Evolutionary conservation across 2,329 filamentous ascomycete genomes (phyloP), one percentile per base, ranked within the genome.

Genomic region (Trichophyton verrucosum): DNA sequence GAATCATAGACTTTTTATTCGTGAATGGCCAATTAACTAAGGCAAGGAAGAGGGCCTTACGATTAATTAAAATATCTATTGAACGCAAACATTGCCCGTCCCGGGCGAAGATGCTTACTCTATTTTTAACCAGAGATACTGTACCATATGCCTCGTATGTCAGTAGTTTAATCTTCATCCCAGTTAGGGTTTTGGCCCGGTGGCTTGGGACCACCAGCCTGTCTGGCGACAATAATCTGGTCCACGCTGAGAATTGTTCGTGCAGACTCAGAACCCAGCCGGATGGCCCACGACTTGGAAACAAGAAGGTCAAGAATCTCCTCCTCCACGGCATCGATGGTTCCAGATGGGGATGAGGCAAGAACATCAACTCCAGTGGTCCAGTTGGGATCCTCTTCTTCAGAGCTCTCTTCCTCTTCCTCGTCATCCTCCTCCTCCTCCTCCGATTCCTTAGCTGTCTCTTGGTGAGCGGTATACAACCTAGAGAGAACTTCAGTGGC

Each of bases 221-320:
- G 94, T 77, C 92, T 86, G 65, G 95, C 91, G 61, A 99, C 94
- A 72, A 99, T 99, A 72, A 99, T 99, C 78, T 99, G 95, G 76
- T 99, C 94, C 44, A 99, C 94, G 56, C 91, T 95, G 65, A 99
- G 80, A 33, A 99, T 88, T 56, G 94, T 99, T 69, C 94, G 84
- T 59, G 91, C 92, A 46, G 94, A 87, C 77, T 99, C 94, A 24
- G 92, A 96, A 42, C 94, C 95, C 65, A 99, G 81, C 78, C 94
- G 94, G 75, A 99, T 96, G 55, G 94, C 94, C 92, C 91, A 97
- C 71, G 86, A 86, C 82, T 99, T 99, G 66, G 88, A 86, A 63
- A 91, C 85, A 77, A 97, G 82, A 49, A 99, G 81, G 73, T 99
- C 95, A 60, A 99, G 81, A 67, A 99, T 96, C 59, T 90, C 90